A percentile compares a stretch with the other conserved stretches of the same genome.
Conservation (phyloP, 345 rosid species). For the Hibiscus mutabilis region DNA sequence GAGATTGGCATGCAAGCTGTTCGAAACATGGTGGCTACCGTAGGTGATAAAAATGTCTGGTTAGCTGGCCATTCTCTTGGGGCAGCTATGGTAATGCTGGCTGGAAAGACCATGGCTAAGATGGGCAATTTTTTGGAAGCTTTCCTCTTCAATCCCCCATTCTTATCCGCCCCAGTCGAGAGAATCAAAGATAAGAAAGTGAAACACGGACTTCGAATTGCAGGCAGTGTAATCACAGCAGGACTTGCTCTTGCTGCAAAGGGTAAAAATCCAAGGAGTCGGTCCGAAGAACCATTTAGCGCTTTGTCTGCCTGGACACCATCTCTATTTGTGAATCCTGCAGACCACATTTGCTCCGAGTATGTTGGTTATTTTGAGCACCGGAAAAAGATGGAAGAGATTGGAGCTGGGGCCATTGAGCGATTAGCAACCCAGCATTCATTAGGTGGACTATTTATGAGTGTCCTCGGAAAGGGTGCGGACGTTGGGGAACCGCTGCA, state of each 20-base stretch:
- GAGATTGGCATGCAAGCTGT: slow-evolving; percentile 78
- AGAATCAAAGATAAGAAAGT: slow-evolving; percentile 56
- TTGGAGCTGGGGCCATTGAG: slow-evolving; percentile 70
- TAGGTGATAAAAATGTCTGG: slow-evolving; percentile 68
- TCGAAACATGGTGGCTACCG: slow-evolving; percentile 55
- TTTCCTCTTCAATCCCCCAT: slow-evolving; percentile 82
- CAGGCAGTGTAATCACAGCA: slow-evolving; percentile 75
- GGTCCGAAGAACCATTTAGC: slow-evolving; percentile 37
- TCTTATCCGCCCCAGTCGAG: slow-evolving; percentile 69
- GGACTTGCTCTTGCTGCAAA: slow-evolving; percentile 66
- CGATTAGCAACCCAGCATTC: slow-evolving; percentile 68
- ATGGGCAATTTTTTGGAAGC: slow-evolving; percentile 47
- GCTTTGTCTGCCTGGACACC: slow-evolving; percentile 67
- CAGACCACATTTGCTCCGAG: slow-evolving; percentile 72
- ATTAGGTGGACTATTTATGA: slow-evolving; percentile 56
- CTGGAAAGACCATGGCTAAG: slow-evolving; percentile 73
- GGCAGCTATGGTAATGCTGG: slow-evolving; percentile 69
- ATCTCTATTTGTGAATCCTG: slow-evolving; percentile 47
- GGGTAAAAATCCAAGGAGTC: slow-evolving; percentile 27
- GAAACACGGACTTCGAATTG: slow-evolving; percentile 59
- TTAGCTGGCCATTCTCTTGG: slow-evolving; percentile 94
- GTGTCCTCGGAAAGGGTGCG: slow-evolving; percentile 45
- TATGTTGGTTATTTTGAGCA: slow-evolving; percentile 85
- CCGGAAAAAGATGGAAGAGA: slow-evolving; percentile 78
- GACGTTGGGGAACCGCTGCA: slow-evolving; percentile 61